These are phyloP conservation scores for Paramecium sonneborni DNA, from an alignment of 73 alveolate genomes.

Conservation along the genomic window DNA sequence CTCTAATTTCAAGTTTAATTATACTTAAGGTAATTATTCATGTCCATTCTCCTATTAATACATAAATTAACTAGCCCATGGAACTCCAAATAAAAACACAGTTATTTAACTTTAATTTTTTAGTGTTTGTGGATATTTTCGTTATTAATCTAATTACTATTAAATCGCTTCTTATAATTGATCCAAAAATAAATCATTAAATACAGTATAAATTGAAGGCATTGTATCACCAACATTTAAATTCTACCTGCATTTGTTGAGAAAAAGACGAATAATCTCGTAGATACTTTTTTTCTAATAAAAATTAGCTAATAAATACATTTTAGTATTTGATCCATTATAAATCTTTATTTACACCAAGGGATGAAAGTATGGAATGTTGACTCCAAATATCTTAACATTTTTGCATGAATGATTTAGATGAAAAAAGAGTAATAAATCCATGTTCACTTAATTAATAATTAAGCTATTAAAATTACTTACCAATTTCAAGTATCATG, in stretches of 20 bases:
- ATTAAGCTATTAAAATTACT: neutral
- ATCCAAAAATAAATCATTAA: neutral
- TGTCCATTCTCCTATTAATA: neutral
- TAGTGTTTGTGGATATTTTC: neutral
- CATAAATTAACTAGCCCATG: constrained; percentile 39
- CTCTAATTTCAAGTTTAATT: neutral
- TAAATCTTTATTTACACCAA: neutral
- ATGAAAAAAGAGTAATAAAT: neutral
- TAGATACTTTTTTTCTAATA: neutral
- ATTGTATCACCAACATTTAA: neutral
- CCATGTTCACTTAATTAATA: neutral
- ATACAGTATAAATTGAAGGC: neutral
- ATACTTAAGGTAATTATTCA: neutral
- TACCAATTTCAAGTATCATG: neutral
- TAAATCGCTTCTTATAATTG: neutral
- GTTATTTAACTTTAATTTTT: neutral
- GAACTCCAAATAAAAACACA: constrained; percentile 10
- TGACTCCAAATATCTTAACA: constrained; percentile 38
- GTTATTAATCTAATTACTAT: neutral
- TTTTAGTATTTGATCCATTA: neutral
- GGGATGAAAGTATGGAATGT: neutral
- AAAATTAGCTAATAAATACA: neutral
- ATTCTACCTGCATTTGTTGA: neutral
- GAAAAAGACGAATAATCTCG: neutral
- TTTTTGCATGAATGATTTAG: constrained; percentile 4